These are phyloP conservation scores for Nicotiana knightiana DNA, from an alignment of 257 asterid genomes.

Conservation along the genomic window DNA sequence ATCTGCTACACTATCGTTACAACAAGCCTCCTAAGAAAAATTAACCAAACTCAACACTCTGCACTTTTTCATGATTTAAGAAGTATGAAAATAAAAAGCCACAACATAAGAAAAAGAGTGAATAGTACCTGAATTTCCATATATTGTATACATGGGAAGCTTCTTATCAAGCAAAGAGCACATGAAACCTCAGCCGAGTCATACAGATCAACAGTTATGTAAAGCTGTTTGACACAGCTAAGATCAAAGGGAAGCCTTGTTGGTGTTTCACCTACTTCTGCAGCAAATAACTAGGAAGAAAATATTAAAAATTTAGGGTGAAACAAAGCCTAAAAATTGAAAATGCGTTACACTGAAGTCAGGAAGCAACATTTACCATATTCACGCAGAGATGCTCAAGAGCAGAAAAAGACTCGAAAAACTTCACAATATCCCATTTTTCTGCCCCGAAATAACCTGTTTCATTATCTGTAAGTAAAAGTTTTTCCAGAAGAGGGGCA, in stretches of 20 bases:
- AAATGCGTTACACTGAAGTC: background rate
- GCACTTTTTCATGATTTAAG: background rate
- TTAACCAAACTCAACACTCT: background rate
- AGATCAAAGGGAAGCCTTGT: background rate
- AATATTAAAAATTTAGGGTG: background rate
- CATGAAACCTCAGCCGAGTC: background rate
- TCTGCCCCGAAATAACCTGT: background rate
- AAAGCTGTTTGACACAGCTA: background rate
- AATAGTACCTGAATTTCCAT: background rate
- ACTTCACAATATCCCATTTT: conserved; percentile 1
- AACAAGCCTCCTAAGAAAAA: conserved; percentile 5
- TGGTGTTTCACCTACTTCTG: background rate
- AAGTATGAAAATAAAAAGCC: background rate
- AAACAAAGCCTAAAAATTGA: background rate
- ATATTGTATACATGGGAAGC: background rate
- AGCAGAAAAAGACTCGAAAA: background rate
- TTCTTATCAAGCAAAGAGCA: background rate
- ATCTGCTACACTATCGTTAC: background rate
- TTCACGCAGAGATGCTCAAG: background rate
- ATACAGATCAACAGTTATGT: conserved; percentile 1
- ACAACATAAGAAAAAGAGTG: background rate
- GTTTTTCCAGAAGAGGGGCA: background rate
- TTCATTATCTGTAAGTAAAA: background rate
- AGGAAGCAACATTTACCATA: conserved; percentile 5
- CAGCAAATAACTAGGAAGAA: background rate